phyloP scores from a whole-genome alignment of 179 eudicot species.

The Sideroxylon spinosum region DNA sequence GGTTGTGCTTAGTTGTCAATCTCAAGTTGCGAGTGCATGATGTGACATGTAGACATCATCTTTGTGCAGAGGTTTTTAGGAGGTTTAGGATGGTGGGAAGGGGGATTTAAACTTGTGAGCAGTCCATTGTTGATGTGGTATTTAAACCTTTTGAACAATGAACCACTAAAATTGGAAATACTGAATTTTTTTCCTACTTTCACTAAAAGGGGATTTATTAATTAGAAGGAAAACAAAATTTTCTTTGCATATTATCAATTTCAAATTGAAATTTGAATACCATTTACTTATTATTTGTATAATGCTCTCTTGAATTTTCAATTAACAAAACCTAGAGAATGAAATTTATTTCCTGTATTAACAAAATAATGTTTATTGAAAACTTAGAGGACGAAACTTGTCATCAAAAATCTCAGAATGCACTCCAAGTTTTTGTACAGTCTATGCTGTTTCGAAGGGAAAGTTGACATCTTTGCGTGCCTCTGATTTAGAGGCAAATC shows the following conservation, averaged over 20 bases:
- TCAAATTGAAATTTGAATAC: background rate
- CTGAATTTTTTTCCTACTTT: too few relatives aligned
- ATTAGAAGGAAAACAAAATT: too few relatives aligned
- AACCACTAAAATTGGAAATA: too few relatives aligned
- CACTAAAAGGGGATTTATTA: too few relatives aligned
- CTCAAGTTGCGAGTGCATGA: background rate
- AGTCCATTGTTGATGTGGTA: too few relatives aligned
- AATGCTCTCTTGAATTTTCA: conserved; percentile 1
- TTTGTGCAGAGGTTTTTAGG: background rate
- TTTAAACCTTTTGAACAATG: too few relatives aligned
- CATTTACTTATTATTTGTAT: background rate
- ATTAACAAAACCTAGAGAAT: background rate
- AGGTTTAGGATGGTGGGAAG: background rate
- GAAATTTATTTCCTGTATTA: background rate
- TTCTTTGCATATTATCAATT: background rate
- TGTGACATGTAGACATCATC: background rate
- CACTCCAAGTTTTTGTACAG: conserved; percentile 70
- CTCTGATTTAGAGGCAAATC: conserved; percentile 40
- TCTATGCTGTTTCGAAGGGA: conserved; percentile 81
- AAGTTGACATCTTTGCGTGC: conserved; percentile 75
- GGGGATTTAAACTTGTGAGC: background rate
- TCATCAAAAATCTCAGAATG: conserved; percentile 63
- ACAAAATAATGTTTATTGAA: conserved; percentile 19
- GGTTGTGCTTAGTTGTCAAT: background rate
- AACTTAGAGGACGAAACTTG: conserved; percentile 42